These are phyloP conservation scores for Conringia planisiliqua DNA, from an alignment of 345 rosid genomes.

Conservation along the genomic window DNA sequence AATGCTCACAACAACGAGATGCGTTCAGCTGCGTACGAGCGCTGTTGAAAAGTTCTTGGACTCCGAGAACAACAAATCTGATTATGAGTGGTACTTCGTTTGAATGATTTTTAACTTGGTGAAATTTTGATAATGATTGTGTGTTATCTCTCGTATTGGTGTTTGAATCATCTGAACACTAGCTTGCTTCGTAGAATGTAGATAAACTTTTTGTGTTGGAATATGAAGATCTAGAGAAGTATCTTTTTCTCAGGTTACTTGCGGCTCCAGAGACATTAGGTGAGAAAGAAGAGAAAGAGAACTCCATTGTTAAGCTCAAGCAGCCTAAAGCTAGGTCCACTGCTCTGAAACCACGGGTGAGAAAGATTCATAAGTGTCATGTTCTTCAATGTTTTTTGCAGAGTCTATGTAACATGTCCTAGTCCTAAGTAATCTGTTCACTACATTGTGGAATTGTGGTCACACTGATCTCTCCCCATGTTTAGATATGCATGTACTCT, in stretches of 20 bases:
- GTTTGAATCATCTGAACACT: background rate
- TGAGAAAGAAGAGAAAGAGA: conserved; percentile 11
- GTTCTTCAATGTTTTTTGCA: background rate
- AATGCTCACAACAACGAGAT: background rate
- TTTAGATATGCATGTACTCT: background rate
- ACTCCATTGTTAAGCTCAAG: conserved; percentile 16
- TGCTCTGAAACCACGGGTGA: conserved; percentile 55
- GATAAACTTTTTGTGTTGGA: background rate
- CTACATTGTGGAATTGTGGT: background rate
- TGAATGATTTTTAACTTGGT: background rate
- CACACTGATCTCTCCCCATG: background rate
- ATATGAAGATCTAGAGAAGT: background rate
- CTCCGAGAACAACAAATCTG: conserved; percentile 29
- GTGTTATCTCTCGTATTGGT: background rate
- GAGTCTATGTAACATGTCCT: background rate
- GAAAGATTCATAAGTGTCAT: conserved; percentile 12
- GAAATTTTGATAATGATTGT: background rate
- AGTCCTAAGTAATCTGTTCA: background rate
- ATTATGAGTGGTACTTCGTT: conserved; percentile 30
- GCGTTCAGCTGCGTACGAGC: conserved; percentile 19
- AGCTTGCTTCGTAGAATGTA: background rate
- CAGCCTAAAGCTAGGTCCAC: conserved; percentile 27
- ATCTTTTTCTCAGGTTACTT: conserved; percentile 24
- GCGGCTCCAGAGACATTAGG: conserved; percentile 25
- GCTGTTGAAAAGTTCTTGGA: conserved; percentile 32